Evolutionary conservation across 306 rosid genomes (phyloP), one percentile per base, ranked within the genome.

Genomic region (Albizia julibrissin): DNA sequence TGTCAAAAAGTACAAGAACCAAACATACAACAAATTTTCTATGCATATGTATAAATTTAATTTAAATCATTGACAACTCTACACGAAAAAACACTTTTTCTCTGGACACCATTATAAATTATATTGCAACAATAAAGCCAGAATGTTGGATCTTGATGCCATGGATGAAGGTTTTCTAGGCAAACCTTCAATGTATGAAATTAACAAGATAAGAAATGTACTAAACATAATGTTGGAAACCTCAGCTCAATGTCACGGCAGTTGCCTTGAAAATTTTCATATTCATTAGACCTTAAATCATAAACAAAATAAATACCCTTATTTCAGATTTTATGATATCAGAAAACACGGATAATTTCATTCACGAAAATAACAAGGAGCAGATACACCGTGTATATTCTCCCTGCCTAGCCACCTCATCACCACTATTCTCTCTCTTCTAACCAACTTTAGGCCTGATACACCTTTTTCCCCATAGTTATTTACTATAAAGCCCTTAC

Each of bases 131-230:
- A 42, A 79, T 19, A 24, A n/a, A 77, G 72, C 6, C 52, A 44
- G 69, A 74, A 78, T n/a, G 61, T 26, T 39, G 75, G 68, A 61
- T 43, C 24, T 13, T 42, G 49, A 74, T 74, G 39, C 64, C 26
- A 82, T 78, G 75, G 18, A 69, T 40, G 67, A 58, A 69, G 81
- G 49, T 31, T 74, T 78, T 50, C 54, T 16, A 59, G 74, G 74
- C 66, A 39, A 79, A 75, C 62, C 44, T 72, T 56, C 79, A 18
- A 47, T 11, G 1, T 44, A 75, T 69, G 62, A 75, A 61, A 76
- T n/a, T 61, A 62, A 43, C 21, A 26, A 69, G 34, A 64, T 61
- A 64, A 9, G 26, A 29, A 10, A 34, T 44, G 50, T 74, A 56
- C 22, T 44, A 49, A 29, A 37, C 31, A 43, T 27, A 29, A 83